Percentiles rank a stretch among this genome's conserved stretches.
phyloP scores from a whole-genome alignment of 1,284 basidiomycete genomes.

The Cutaneotrichosporon sp. region DNA sequence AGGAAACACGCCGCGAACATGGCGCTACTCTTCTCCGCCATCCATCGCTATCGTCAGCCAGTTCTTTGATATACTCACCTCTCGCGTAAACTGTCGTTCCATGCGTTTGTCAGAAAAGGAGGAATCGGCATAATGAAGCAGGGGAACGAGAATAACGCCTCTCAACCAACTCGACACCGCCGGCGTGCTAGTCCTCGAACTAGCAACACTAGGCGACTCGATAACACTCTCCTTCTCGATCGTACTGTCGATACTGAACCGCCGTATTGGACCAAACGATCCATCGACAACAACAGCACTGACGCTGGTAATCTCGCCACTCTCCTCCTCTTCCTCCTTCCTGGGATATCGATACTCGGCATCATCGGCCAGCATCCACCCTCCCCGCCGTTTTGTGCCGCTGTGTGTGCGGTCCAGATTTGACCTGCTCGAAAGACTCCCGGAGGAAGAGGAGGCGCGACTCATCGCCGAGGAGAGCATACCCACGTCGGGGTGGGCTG shows the following conservation, averaged over 20 bases:
- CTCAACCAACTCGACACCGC: neutral
- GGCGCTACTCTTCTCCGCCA: conserved; percentile 18
- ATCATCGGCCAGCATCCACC: conserved; percentile 9
- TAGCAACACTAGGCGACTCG: neutral
- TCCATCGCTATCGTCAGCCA: conserved; percentile 32
- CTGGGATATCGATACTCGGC: neutral
- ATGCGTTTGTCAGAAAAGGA: conserved; percentile 45
- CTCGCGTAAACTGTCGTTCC: conserved; percentile 42
- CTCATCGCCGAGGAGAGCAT: neutral
- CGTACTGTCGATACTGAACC: neutral
- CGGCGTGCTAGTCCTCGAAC: neutral
- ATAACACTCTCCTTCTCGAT: neutral
- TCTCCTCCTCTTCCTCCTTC: neutral
- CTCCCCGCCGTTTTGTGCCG: neutral
- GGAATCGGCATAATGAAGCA: conserved; percentile 45
- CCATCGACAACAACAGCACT: conserved; percentile 9
- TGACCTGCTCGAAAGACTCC: neutral
- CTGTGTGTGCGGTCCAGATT: neutral
- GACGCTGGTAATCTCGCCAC: neutral
- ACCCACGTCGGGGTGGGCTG: neutral
- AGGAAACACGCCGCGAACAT: conserved; percentile 38
- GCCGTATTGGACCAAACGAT: neutral
- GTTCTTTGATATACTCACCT: conserved; percentile 34
- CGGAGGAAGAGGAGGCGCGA: neutral
- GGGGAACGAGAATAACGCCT: neutral